Percentiles rank a stretch among this genome's conserved stretches.
Evolutionary conservation across 2,329 filamentous ascomycete genomes (phyloP).

Genomic region (Microdochium bolleyi): DNA sequence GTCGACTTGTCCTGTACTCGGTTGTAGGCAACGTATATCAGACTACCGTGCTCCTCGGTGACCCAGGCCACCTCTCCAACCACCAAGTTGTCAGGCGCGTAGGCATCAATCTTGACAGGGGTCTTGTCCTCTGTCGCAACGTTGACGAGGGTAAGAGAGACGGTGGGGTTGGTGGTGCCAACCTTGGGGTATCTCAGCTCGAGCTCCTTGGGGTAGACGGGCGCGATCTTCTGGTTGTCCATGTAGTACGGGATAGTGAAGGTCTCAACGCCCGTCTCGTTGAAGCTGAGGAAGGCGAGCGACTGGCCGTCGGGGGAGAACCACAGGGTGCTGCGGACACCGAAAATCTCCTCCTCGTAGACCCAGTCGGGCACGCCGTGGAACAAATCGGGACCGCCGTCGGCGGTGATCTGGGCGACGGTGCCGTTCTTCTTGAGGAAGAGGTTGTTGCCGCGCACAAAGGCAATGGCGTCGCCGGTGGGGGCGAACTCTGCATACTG

Average conservation of each 20-base stretch:
- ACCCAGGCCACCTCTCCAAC: constrained; percentile 63
- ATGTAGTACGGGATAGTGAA: constrained; percentile 62
- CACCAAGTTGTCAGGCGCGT: constrained; percentile 51
- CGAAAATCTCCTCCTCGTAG: constrained; percentile 51
- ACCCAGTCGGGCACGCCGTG: constrained; percentile 60
- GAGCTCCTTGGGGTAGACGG: constrained; percentile 53
- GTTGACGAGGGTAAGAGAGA: constrained; percentile 48
- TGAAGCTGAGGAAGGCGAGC: constrained; percentile 47
- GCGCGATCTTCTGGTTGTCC: constrained; percentile 46
- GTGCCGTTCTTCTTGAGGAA: constrained; percentile 49
- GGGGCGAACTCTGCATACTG: constrained; percentile 60
- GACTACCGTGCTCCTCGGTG: constrained; percentile 49
- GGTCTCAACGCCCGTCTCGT: constrained; percentile 60
- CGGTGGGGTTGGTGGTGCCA: constrained; percentile 58
- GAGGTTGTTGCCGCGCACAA: constrained; percentile 59
- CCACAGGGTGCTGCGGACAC: constrained; percentile 42
- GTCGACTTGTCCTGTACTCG: constrained; percentile 60
- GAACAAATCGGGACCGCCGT: constrained; percentile 55
- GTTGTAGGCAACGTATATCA: constrained; percentile 61
- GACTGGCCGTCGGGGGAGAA: constrained; percentile 47
- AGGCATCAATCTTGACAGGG: constrained; percentile 45
- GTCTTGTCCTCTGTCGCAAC: constrained; percentile 36
- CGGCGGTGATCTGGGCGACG: constrained; percentile 46
- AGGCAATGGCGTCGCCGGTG: constrained; percentile 50
- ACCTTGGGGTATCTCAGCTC: constrained; percentile 63